Conservation (phyloP, 192 early-diverging fungal genomes). For the Tieghemiomyces parasiticus region DNA sequence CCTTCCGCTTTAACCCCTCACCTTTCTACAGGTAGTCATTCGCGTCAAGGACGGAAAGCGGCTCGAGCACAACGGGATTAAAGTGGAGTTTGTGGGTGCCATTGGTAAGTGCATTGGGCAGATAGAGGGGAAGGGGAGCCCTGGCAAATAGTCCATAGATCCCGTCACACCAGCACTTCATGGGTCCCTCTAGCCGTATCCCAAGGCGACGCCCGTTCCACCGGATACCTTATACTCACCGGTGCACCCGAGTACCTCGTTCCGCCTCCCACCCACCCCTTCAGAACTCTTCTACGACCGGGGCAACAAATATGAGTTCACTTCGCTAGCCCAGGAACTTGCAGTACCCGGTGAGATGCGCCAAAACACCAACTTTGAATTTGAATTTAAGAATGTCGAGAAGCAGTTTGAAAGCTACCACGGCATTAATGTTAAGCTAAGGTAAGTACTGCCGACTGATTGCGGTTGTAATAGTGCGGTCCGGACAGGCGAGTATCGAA, state of each 20-base stretch:
- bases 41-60: conserved; percentile 69
- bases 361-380: conserved; percentile 65
- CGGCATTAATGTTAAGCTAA: conserved; percentile 94
- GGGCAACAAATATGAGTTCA: conserved; percentile 90
- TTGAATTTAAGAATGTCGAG: conserved; percentile 99
- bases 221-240: too few relatives aligned
- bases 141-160: too few relatives aligned
- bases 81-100: conserved; percentile 96
- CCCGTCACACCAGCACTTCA: too few relatives aligned
- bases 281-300: conserved; percentile 94
- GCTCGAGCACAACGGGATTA: conserved; percentile 96
- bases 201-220: too few relatives aligned
- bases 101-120: conserved; percentile 65
- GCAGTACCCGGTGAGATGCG: conserved; percentile 86
- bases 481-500: too few relatives aligned
- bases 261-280: conserved; percentile 3
- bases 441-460: conserved; percentile 41
- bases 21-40: conserved; percentile 19
- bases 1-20: too few relatives aligned
- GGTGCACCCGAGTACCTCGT: too few relatives aligned
- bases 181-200: too few relatives aligned
- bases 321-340: conserved; percentile 84
- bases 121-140: too few relatives aligned
- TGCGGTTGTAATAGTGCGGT: too few relatives aligned
- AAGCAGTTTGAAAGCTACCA: conserved; percentile 98